Conservation (phyloP, 129 eudicot species). For the Mikania micrantha region DNA sequence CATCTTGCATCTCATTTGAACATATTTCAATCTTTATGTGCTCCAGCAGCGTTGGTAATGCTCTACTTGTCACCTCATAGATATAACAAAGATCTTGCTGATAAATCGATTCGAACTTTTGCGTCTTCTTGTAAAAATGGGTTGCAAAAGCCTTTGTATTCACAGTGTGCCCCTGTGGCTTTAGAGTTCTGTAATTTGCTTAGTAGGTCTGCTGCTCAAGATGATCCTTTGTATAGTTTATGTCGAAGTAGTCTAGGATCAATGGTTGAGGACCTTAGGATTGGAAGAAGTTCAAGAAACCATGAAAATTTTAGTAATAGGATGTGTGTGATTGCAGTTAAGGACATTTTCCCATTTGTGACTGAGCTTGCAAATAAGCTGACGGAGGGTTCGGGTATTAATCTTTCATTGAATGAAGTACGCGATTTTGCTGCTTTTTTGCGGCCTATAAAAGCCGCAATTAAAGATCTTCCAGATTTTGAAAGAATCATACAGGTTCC, state of each 20-base stretch:
- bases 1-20: slow-evolving; percentile 30
- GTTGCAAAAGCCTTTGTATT: slow-evolving; percentile 24
- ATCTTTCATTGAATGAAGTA: slow-evolving; percentile 41
- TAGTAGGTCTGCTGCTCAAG: slow-evolving; percentile 17
- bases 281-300: slow-evolving; percentile 19
- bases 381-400: slow-evolving; percentile 22
- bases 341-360: slow-evolving; percentile 51
- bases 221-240: slow-evolving; percentile 44
- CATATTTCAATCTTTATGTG: slow-evolving; percentile 50
- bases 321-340: slow-evolving; percentile 26
- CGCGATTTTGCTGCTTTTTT: slow-evolving; percentile 51
- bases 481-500: slow-evolving; percentile 6
- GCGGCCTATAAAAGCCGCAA: slow-evolving; percentile 31
- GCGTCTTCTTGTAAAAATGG: slow-evolving; percentile 14
- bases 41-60: slow-evolving; percentile 56
- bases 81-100: slow-evolving; percentile 38
- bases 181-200: slow-evolving; percentile 82
- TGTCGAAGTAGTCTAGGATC: slow-evolving; percentile 59
- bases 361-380: slow-evolving; percentile 45
- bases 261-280: slow-evolving; percentile 36
- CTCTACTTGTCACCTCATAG: slow-evolving; percentile 42
- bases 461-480: slow-evolving; percentile 9
- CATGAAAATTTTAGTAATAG: slow-evolving; percentile 1
- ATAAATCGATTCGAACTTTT: slow-evolving; percentile 41
- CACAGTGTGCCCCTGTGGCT: slow-evolving; percentile 40